phyloP scores from a whole-genome alignment of 306 rosid genomes.

The Glycine tomentella region DNA sequence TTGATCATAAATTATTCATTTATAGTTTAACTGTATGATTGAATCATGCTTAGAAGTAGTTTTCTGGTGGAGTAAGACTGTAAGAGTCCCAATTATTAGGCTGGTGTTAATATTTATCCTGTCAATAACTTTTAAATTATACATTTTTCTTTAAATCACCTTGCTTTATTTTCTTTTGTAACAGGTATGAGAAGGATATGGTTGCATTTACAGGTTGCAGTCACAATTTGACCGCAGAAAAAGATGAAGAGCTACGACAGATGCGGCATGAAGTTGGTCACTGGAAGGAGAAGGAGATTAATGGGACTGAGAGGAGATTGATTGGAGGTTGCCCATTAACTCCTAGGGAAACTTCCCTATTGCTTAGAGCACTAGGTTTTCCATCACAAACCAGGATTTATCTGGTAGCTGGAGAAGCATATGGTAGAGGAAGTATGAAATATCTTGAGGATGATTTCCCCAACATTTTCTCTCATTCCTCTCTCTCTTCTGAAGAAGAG shows the following conservation, averaged over 20 bases:
- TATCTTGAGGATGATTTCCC: conserved; percentile 24
- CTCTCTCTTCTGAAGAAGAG: conserved; percentile 23
- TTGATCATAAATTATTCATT: conserved; percentile 6
- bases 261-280: conserved; percentile 16
- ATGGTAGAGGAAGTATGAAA: conserved; percentile 22
- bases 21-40: not conserved
- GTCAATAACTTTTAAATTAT: not conserved
- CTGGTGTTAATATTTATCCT: not conserved
- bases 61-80: not conserved
- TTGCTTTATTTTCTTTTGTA: not conserved
- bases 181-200: conserved; percentile 33
- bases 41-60: conserved; percentile 4
- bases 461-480: conserved; percentile 33
- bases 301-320: conserved; percentile 30
- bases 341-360: conserved; percentile 22
- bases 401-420: conserved; percentile 20
- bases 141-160: not conserved
- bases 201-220: conserved; percentile 30
- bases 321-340: conserved; percentile 21
- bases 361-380: conserved; percentile 11
- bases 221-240: conserved; percentile 32
- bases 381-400: conserved; percentile 30
- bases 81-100: not conserved
- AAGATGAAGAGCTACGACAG: conserved; percentile 26
- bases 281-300: conserved; percentile 37